Percentiles rank a stretch among this genome's conserved stretches.
These are phyloP conservation scores for Micromonas pusilla DNA, from an alignment of 139 green algal genomes.

Conservation along the genomic window DNA sequence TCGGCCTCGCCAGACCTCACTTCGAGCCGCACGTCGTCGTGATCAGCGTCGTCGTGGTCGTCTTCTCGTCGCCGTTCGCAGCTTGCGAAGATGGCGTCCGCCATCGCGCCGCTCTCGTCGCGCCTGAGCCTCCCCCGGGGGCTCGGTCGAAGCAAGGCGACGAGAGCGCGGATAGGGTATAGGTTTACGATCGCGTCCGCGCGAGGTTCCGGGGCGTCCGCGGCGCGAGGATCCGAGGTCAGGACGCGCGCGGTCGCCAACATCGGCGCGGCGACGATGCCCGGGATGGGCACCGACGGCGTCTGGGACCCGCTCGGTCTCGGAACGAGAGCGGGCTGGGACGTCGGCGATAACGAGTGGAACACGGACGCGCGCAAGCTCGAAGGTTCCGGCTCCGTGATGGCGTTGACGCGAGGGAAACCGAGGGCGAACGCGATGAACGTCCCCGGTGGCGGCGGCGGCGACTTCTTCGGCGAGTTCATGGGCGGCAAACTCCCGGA, in stretches of 20 bases:
- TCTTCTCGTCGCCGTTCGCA: background rate
- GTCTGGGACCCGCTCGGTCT: background rate
- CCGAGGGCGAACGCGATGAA: background rate
- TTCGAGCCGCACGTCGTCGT: background rate
- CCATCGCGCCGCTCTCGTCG: background rate
- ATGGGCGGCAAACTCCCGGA: constrained; percentile 38
- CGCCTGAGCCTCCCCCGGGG: background rate
- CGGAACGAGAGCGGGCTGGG: background rate
- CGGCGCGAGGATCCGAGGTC: background rate
- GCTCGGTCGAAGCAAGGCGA: too few relatives aligned
- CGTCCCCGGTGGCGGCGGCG: too few relatives aligned
- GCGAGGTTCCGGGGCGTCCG: too few relatives aligned
- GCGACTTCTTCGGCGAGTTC: constrained; percentile 18
- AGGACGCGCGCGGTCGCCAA: background rate
- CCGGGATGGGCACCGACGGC: background rate
- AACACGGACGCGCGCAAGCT: background rate
- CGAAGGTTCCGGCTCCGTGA: background rate
- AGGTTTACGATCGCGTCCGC: background rate
- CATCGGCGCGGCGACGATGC: background rate
- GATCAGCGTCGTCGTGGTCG: background rate
- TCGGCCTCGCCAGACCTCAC: background rate
- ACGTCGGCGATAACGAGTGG: background rate
- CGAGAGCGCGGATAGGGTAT: background rate
- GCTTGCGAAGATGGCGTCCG: background rate
- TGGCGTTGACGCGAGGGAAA: background rate